Evolutionary conservation across 768 basidiomycete species (phyloP), one percentile per base, ranked within the genome.

Genomic region (Hygrophorus pudorinus): DNA sequence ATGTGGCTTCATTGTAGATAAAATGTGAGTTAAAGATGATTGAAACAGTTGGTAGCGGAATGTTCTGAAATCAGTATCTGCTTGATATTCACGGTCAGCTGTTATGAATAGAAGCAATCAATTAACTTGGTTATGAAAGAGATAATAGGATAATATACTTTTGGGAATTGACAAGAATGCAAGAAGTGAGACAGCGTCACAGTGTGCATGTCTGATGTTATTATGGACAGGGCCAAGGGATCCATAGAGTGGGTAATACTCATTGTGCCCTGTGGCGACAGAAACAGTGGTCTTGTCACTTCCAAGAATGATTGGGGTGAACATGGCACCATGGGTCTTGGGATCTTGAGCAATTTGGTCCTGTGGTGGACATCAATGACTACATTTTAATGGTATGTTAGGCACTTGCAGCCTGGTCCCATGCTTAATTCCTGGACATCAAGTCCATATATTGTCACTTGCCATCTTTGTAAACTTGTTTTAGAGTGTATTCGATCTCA

Each of bases 221-320:
- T 66, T 65, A 1, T 48, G 38, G 2, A 67, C 31, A 20, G 50
- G 57, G 0, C 66, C 62, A 0, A 50, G 34, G 4, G 62, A 64
- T 0, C 51, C 27, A 44, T 67, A 68, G 0, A 65, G 45, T 1
- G 63, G 66, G 42, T 68, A 59, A 35, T 62, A 67, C 28, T 67
- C 63, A 27, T 65, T 55, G 33, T 68, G 61, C 1, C 66, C 64
- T 0, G 67, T 70, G 0, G 59, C 61, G 12, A 65, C 62, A 0
- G 64, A 70, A 0, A 68, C 65, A 0, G 65, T 68, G 0, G 67
- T 71, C 45, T 70, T 70, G 44, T 72, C 63, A 42, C 63, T 66
- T 1, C 67, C 66, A 1, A 49, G 46, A 13, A 69, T 45, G 16
- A 68, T 47, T 0, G 60, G 55, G 2, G 61, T 50, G 18, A 64